Percentiles rank a stretch among this genome's conserved stretches.
phyloP scores from a whole-genome alignment of 441 rosid species.

The Gossypium davidsonii region DNA sequence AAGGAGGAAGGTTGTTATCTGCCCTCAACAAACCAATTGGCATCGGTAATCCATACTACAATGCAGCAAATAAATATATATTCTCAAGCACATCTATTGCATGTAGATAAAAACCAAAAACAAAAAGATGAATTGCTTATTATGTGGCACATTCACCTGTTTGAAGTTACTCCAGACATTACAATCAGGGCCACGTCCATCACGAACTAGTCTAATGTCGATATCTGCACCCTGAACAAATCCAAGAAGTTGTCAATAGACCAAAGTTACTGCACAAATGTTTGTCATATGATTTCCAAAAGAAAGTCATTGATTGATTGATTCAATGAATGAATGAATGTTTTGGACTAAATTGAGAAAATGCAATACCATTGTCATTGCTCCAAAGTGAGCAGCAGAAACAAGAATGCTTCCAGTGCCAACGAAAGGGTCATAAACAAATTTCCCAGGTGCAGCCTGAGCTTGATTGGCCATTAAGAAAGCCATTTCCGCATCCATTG shows the following conservation, averaged over 20 bases:
- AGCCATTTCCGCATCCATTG: slow-evolving; percentile 99
- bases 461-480: slow-evolving; percentile 98
- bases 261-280: slow-evolving; percentile 5
- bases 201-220: slow-evolving; percentile 89
- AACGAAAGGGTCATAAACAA: slow-evolving; percentile 89
- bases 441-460: slow-evolving; percentile 63
- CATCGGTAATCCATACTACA: slow-evolving; percentile 81
- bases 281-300: background rate
- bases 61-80: slow-evolving; percentile 21
- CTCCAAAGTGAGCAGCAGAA: slow-evolving; percentile 90
- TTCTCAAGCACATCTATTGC: background rate
- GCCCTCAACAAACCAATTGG: slow-evolving; percentile 83
- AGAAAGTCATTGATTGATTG: background rate
- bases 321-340: background rate
- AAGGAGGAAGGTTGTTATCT: slow-evolving; percentile 94
- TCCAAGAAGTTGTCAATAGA: slow-evolving; percentile 17
- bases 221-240: slow-evolving; percentile 86
- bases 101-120: background rate
- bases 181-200: slow-evolving; percentile 93
- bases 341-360: slow-evolving; percentile 7
- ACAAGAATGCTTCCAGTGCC: slow-evolving; percentile 96
- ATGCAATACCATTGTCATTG: slow-evolving; percentile 75
- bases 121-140: background rate
- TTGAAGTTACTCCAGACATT: slow-evolving; percentile 98
- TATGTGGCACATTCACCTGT: slow-evolving; percentile 48